These are phyloP conservation scores for Ustilago curta DNA, from an alignment of 1,284 basidiomycete species.

Conservation along the genomic window DNA sequence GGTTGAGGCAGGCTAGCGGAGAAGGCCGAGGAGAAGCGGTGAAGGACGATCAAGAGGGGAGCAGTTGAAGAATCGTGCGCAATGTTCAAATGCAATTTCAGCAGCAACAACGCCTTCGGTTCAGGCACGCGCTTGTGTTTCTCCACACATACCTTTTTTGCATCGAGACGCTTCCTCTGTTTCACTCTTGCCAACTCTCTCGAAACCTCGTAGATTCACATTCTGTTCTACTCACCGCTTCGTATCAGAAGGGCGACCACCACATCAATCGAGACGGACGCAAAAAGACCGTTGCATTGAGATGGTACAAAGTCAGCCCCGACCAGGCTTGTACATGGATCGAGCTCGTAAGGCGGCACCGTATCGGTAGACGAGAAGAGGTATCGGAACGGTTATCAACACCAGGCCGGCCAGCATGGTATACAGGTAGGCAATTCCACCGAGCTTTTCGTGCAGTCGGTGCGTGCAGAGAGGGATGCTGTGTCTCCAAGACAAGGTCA, in stretches of 20 bases:
- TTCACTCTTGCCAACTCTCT: not conserved
- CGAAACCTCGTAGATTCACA: not conserved
- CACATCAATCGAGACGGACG: not conserved
- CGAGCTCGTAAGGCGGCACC: conserved; percentile 28
- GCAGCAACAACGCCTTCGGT: conserved; percentile 1
- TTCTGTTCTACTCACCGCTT: not conserved
- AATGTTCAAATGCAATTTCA: conserved; percentile 7
- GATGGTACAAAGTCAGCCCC: conserved; percentile 4
- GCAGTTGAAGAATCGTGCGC: not conserved
- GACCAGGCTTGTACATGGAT: conserved; percentile 31
- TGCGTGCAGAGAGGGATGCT: conserved; percentile 38
- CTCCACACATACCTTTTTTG: conserved; percentile 10
- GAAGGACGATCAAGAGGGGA: not conserved
- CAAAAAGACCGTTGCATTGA: not conserved
- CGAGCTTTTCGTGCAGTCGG: conserved; percentile 38
- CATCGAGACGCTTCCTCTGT: not conserved
- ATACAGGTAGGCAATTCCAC: conserved; percentile 35
- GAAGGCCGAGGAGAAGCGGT: not conserved
- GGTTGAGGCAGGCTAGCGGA: too few relatives aligned
- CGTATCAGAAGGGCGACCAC: not conserved
- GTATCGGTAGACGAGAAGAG: conserved; percentile 20
- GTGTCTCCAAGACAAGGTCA: not conserved
- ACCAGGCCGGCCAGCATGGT: conserved; percentile 40
- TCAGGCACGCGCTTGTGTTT: conserved; percentile 12
- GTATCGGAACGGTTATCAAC: conserved; percentile 28